Evolutionary conservation across 345 rosid species (phyloP).

Genomic region (Dipteronia sinensis): DNA sequence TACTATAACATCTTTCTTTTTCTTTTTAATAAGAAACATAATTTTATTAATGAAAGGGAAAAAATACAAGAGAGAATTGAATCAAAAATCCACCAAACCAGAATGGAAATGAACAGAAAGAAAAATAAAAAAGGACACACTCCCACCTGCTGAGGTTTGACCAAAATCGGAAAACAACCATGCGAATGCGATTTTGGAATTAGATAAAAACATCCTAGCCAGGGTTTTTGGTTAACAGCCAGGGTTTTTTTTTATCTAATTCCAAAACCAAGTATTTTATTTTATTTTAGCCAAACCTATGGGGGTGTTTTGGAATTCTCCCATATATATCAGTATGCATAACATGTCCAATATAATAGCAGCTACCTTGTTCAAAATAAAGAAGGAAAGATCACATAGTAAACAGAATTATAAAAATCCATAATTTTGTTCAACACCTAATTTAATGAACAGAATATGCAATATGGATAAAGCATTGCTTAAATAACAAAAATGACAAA

Average conservation of each 20-base stretch:
- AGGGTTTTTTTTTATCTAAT: not conserved
- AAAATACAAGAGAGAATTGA: not conserved
- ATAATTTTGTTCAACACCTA: not conserved
- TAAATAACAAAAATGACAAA: not conserved
- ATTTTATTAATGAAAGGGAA: not conserved
- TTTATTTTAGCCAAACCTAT: not conserved
- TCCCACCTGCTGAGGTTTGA: not conserved
- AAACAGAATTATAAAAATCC: not conserved
- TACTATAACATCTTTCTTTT: not conserved
- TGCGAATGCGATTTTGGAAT: no score
- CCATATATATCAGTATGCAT: not conserved
- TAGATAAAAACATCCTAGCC: not conserved
- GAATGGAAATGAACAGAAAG: not conserved
- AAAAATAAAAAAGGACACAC: not conserved
- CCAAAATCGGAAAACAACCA: not conserved
- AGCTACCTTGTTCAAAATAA: not conserved
- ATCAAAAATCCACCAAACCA: not conserved
- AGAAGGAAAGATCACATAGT: not conserved
- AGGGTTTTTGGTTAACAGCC: not conserved
- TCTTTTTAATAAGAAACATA: not conserved
- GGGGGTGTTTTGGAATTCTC: not conserved
- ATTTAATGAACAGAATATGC: not conserved
- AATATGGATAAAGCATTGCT: not conserved
- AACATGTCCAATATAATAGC: not conserved
- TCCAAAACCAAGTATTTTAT: not conserved